phyloP scores from a whole-genome alignment of 352 stramenopile genomes.

The Phytophthora macrochlamydospora region DNA sequence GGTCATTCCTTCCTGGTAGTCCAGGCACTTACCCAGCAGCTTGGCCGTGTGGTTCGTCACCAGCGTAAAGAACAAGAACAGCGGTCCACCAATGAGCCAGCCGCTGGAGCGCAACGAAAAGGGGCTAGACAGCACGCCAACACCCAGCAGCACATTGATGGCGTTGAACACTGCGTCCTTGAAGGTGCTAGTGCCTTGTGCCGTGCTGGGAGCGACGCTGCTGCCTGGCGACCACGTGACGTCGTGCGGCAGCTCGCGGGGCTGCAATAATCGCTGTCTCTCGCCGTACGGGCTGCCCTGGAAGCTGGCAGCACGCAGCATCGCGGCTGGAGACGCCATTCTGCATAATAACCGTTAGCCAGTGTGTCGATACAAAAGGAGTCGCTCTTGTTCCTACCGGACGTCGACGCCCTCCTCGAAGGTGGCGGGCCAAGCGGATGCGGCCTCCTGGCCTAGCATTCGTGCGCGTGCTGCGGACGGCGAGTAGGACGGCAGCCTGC shows the following conservation, averaged over 20 bases:
- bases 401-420: conserved; percentile 74
- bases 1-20: conserved; percentile 83
- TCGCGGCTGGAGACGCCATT: conserved; percentile 61
- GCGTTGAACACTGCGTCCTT: conserved; percentile 82
- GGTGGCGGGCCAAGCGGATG: conserved; percentile 65
- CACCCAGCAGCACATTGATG: conserved; percentile 88
- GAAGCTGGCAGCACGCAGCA: conserved; percentile 22
- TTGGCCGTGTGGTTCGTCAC: conserved; percentile 89
- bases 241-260: conserved; percentile 22
- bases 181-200: conserved; percentile 67
- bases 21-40: conserved; percentile 78
- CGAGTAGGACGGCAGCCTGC: conserved; percentile 70
- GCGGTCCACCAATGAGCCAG: conserved; percentile 64
- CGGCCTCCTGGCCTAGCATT: conserved; percentile 34
- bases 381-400: conserved; percentile 28
- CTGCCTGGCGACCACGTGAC: conserved; percentile 27
- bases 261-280: conserved; percentile 42
- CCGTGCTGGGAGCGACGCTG: conserved; percentile 11
- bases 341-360: conserved; percentile 10
- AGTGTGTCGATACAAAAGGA: not conserved
- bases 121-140: conserved; percentile 83
- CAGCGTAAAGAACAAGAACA: conserved; percentile 87
- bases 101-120: conserved; percentile 84
- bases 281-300: conserved; percentile 53
- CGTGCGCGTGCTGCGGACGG: conserved; percentile 48